A percentile compares a stretch with the other conserved stretches of the same genome.
Conservation (phyloP, 2,329 filamentous ascomycete genomes). For the Microdochium trichocladiopsis region DNA sequence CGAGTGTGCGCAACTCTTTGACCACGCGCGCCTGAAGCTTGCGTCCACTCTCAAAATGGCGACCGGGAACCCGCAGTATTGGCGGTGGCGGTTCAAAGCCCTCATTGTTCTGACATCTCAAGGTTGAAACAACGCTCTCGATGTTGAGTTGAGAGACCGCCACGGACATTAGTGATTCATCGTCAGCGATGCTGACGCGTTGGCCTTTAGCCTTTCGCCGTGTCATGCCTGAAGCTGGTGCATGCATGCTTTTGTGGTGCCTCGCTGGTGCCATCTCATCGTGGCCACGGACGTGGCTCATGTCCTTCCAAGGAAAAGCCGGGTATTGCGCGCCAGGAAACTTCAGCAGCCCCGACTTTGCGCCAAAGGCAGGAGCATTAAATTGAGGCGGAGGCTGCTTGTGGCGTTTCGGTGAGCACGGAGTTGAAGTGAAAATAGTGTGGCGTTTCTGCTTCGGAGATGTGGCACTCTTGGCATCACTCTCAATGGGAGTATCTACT, state of each 20-base stretch:
- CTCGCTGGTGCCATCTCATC: background rate
- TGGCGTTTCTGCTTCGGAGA: constrained; percentile 13
- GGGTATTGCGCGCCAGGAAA: constrained; percentile 61
- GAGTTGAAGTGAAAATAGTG: constrained; percentile 44
- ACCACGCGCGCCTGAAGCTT: constrained; percentile 43
- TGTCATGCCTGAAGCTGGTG: constrained; percentile 4
- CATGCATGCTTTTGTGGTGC: background rate
- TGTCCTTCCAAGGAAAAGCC: constrained; percentile 63
- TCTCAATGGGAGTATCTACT: constrained; percentile 10
- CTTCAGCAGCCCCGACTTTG: constrained; percentile 40
- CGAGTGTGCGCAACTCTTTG: constrained; percentile 32
- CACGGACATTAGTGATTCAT: constrained; percentile 34
- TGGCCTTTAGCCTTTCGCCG: constrained; percentile 44
- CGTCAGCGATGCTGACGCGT: constrained; percentile 26
- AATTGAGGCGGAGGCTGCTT: constrained; percentile 20
- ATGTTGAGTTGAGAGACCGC: constrained; percentile 31
- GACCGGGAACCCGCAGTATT: constrained; percentile 45
- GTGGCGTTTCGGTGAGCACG: constrained; percentile 40
- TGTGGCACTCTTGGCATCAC: constrained; percentile 1
- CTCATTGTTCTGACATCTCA: constrained; percentile 27
- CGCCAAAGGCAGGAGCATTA: constrained; percentile 34
- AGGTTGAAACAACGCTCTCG: constrained; percentile 19
- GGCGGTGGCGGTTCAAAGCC: constrained; percentile 35
- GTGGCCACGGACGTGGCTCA: constrained; percentile 54
- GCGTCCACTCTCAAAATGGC: constrained; percentile 50